Conservation (phyloP, 805 yeast genomes). For the Vanderwaltozyma yarrowii region DNA sequence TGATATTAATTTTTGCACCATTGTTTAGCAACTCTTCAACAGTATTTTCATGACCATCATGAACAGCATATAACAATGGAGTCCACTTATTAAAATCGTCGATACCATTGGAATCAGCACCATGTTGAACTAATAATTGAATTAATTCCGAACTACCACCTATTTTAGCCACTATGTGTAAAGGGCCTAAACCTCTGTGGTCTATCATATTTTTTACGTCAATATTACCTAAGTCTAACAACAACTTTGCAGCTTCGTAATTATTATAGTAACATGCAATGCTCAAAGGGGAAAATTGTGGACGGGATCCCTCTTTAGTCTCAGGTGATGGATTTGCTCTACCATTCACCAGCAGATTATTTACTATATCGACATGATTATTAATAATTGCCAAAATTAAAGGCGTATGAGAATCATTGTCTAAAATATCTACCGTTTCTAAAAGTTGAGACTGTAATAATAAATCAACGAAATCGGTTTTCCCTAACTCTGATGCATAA, state of each 20-base stretch:
- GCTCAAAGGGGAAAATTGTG: constrained; percentile 67
- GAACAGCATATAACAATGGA: constrained; percentile 82
- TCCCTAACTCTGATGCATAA: constrained; percentile 62
- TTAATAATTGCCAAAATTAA: constrained; percentile 67
- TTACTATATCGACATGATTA: constrained; percentile 46
- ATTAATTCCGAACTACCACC: constrained; percentile 63
- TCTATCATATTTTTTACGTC: constrained; percentile 32
- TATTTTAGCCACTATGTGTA: constrained; percentile 80
- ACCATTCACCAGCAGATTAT: constrained; percentile 35
- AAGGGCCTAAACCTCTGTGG: constrained; percentile 81
- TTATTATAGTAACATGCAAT: constrained; percentile 85
- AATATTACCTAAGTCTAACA: constrained; percentile 33
- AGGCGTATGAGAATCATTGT: constrained; percentile 75
- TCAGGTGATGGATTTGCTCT: constrained; percentile 24
- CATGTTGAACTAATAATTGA: constrained; percentile 55
- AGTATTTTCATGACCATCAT: constrained; percentile 67
- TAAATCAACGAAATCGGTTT: constrained; percentile 34
- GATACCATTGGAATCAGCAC: constrained; percentile 63
- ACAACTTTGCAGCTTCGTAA: constrained; percentile 52
- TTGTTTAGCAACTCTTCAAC: constrained; percentile 58
- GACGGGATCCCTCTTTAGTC: constrained; percentile 24
- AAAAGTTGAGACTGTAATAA: constrained; percentile 28
- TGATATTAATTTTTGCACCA: constrained; percentile 59
- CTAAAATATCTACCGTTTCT: constrained; percentile 34
- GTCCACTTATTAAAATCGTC: constrained; percentile 92